Conservation (phyloP, 495 filamentous ascomycete genomes). For the Pyrenopolyporus hunteri region DNA sequence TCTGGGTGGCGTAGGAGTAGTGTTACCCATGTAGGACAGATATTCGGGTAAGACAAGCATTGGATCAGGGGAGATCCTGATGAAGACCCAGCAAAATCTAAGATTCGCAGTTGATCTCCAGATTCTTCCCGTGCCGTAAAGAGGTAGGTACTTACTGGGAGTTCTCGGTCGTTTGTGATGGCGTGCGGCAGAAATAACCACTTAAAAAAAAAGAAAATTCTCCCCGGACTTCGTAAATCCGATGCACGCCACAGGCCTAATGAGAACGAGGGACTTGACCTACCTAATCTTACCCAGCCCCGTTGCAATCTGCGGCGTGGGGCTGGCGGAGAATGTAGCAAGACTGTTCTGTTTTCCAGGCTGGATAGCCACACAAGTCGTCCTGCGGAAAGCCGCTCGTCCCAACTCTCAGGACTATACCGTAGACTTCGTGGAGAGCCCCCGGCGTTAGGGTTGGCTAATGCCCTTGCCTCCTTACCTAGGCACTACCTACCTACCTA, state of each 20-base stretch:
- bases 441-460: no score
- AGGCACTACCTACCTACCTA: background rate
- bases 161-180: conserved; percentile 10
- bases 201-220: conserved; percentile 4
- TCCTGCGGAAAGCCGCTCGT: conserved; percentile 25
- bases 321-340: conserved; percentile 5
- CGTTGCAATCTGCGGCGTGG: conserved; percentile 1
- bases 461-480: no score
- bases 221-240: conserved; percentile 1
- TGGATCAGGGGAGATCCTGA: background rate
- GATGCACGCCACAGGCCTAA: conserved; percentile 1
- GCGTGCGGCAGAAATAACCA: background rate
- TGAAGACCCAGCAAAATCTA: background rate
- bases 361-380: conserved; percentile 11
- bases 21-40: background rate
- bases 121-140: background rate
- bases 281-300: background rate
- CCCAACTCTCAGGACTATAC: background rate
- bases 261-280: background rate
- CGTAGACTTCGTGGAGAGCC: background rate
- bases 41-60: background rate
- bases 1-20: background rate
- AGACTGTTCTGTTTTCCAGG: background rate
- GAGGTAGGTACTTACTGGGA: no score
- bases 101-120: background rate